Percentiles rank a stretch among this genome's conserved stretches.
phyloP scores from a whole-genome alignment of 164 flowering plant species.

The Vitis rotundifolia region DNA sequence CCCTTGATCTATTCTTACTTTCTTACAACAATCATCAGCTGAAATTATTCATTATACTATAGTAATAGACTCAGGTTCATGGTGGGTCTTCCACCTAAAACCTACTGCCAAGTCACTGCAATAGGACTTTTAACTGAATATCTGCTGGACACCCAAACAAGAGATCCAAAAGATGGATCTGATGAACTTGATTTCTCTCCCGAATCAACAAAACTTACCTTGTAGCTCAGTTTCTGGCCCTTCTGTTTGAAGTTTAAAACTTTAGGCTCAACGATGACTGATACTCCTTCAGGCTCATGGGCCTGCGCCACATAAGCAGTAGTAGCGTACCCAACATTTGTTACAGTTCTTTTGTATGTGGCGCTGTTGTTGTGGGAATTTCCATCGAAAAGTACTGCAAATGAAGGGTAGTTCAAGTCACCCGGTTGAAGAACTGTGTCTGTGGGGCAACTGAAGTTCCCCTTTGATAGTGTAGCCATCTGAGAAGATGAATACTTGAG shows the following conservation, averaged over 20 bases:
- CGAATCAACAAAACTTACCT: constrained; percentile 39
- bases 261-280: constrained; percentile 41
- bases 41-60: too few species aligned
- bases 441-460: constrained; percentile 35
- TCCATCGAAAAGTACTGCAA: constrained; percentile 39
- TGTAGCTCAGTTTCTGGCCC: constrained; percentile 50
- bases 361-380: constrained; percentile 15
- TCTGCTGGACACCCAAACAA: constrained; percentile 43
- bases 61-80: too few species aligned
- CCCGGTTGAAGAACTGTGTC: constrained; percentile 26
- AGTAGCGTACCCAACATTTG: constrained; percentile 53
- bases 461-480: constrained; percentile 34
- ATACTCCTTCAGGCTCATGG: constrained; percentile 41
- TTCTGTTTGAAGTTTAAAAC: constrained; percentile 28
- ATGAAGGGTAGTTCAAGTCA: constrained; percentile 74
- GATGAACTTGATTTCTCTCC: not conserved
- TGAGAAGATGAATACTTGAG: constrained; percentile 50
- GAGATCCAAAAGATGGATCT: constrained; percentile 47
- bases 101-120: constrained; percentile 46
- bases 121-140: constrained; percentile 63
- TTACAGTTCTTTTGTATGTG: constrained; percentile 49
- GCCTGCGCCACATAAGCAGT: constrained; percentile 34
- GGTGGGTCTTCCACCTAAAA: too few species aligned
- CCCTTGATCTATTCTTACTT: too few species aligned
- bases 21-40: too few species aligned